Conservation (phyloP, 139 green algal species). For the Chara braunii region DNA sequence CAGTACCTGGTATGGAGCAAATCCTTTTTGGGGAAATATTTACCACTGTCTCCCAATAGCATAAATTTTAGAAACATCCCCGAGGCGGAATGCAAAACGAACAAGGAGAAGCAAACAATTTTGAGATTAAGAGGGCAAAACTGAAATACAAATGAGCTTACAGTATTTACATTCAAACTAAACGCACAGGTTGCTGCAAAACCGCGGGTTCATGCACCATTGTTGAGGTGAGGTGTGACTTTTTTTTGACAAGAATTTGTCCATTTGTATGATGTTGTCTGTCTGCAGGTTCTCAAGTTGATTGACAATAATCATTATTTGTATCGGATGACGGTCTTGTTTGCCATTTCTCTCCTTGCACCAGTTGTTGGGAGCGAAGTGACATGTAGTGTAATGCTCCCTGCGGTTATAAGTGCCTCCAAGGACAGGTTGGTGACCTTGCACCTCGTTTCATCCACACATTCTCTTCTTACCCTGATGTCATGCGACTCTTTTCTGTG, state of each 20-base stretch:
- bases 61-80: too few species aligned
- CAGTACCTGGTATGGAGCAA: too few species aligned
- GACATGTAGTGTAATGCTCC: conserved; percentile 74
- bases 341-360: conserved; percentile 69
- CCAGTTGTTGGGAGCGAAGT: conserved; percentile 69
- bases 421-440: conserved; percentile 55
- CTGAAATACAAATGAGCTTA: too few species aligned
- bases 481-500: background rate
- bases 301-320: conserved; percentile 82
- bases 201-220: too few species aligned
- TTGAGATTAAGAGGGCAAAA: too few species aligned
- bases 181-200: too few species aligned
- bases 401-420: conserved; percentile 63
- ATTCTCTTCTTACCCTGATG: background rate
- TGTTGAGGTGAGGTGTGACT: background rate
- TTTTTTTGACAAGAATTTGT: background rate
- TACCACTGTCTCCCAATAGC: too few species aligned
- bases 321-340: conserved; percentile 88
- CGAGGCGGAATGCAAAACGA: too few species aligned
- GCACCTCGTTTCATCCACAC: background rate
- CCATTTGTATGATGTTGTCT: background rate
- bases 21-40: too few species aligned
- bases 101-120: too few species aligned
- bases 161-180: too few species aligned
- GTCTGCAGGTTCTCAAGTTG: conserved; percentile 44